phyloP scores from a whole-genome alignment of 345 rosid genomes.

The Limnanthes douglasii region DNA sequence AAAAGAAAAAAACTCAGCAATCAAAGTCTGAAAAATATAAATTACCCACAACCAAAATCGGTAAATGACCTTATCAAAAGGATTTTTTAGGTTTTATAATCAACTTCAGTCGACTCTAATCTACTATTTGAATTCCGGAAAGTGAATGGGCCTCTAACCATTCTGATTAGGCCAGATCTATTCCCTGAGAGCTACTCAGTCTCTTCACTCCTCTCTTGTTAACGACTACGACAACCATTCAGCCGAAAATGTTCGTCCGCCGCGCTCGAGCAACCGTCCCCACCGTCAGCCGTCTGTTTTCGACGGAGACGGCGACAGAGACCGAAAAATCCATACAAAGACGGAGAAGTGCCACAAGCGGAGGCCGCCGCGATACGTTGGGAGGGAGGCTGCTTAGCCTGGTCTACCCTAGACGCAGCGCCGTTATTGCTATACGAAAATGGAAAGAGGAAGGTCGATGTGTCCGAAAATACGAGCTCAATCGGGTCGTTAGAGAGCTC shows the following conservation, averaged over 20 bases:
- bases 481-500: constrained; percentile 73
- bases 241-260: constrained; percentile 23
- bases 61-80: too few relatives aligned
- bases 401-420: constrained; percentile 65
- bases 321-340: constrained; percentile 5
- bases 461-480: constrained; percentile 64
- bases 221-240: too few relatives aligned
- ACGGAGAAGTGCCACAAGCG: constrained; percentile 2
- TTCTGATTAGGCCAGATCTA: too few relatives aligned
- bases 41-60: too few relatives aligned
- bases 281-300: constrained; percentile 25
- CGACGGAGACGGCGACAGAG: constrained; percentile 16
- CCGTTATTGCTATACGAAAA: constrained; percentile 43
- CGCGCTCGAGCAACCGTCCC: constrained; percentile 17
- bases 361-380: constrained; percentile 37
- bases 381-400: constrained; percentile 62
- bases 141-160: too few relatives aligned
- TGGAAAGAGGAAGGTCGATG: constrained; percentile 70
- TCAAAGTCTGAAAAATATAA: too few relatives aligned
- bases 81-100: too few relatives aligned
- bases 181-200: too few relatives aligned
- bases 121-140: too few relatives aligned
- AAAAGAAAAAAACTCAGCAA: too few relatives aligned
- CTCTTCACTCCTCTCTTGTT: too few relatives aligned
- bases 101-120: too few relatives aligned